Percentiles rank a stretch among this genome's conserved stretches.
Conservation (phyloP, 139 green algal species). For the Nannochloris sp. region DNA sequence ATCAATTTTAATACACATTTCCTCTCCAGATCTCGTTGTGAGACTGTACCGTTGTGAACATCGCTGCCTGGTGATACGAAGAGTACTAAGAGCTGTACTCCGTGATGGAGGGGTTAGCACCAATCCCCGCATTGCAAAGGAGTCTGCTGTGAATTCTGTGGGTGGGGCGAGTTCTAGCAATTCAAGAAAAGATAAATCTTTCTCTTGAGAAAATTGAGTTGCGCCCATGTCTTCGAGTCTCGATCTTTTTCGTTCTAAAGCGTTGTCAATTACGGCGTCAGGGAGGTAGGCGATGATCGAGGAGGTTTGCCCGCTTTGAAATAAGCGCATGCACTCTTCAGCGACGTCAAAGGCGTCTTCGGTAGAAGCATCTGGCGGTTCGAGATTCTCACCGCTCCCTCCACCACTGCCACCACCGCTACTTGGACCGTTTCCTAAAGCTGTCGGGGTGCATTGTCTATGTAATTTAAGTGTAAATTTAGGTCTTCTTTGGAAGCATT, state of each 20-base stretch:
- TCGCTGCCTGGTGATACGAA: not conserved
- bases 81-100: not conserved
- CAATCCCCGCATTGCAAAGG: not conserved
- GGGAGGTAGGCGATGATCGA: conserved; percentile 1
- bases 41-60: not conserved
- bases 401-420: no score
- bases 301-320: not conserved
- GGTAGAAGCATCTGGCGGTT: no score
- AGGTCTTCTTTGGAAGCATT: no score
- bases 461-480: no score
- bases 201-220: not conserved
- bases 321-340: not conserved
- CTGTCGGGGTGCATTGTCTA: no score
- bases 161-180: not conserved
- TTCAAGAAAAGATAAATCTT: not conserved
- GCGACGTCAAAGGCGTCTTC: not conserved
- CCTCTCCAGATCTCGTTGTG: not conserved
- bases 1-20: conserved; percentile 4
- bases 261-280: conserved; percentile 6
- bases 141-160: not conserved
- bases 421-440: no score
- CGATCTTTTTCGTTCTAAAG: not conserved
- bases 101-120: not conserved
- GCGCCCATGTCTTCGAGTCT: no score
- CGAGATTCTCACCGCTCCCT: no score